Conservation (phyloP, 1,284 basidiomycete genomes). For the Irpex lacteus region DNA sequence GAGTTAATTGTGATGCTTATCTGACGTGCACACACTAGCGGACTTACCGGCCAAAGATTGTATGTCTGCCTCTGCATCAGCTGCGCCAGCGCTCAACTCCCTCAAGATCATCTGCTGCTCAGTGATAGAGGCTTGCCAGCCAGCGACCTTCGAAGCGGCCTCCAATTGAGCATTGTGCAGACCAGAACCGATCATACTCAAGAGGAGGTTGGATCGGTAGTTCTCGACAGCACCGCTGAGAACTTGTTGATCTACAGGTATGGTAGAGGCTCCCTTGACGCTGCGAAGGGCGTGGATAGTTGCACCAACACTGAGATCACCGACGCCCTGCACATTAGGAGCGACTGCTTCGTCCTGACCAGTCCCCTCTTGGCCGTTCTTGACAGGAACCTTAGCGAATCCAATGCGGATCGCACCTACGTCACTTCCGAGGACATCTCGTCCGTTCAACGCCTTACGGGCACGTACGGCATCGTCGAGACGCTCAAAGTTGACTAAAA, state of each 20-base stretch:
- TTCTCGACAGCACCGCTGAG: slow-evolving; percentile 90
- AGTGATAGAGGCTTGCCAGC: slow-evolving; percentile 68
- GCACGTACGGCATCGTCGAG: slow-evolving; percentile 95
- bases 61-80: slow-evolving; percentile 81
- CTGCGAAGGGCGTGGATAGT: slow-evolving; percentile 83
- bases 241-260: slow-evolving; percentile 89
- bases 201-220: slow-evolving; percentile 86
- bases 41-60: slow-evolving; percentile 77
- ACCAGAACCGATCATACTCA: slow-evolving; percentile 89
- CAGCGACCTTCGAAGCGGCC: slow-evolving; percentile 53
- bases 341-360: slow-evolving; percentile 60
- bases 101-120: slow-evolving; percentile 97
- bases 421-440: slow-evolving; percentile 93
- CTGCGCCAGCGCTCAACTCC: slow-evolving; percentile 78
- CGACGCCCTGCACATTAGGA: slow-evolving; percentile 72
- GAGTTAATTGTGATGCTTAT: slow-evolving; percentile 5
- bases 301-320: slow-evolving; percentile 78
- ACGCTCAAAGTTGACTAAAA: slow-evolving; percentile 91
- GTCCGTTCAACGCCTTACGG: slow-evolving; percentile 90
- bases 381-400: slow-evolving; percentile 93
- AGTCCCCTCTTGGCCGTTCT: slow-evolving; percentile 70
- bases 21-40: slow-evolving; percentile 7
- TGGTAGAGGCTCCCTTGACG: slow-evolving; percentile 83
- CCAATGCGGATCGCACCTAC: slow-evolving; percentile 96
- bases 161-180: slow-evolving; percentile 65